Conservation (phyloP, 2,329 filamentous ascomycete genomes). For the Teratosphaeria viscida region DNA sequence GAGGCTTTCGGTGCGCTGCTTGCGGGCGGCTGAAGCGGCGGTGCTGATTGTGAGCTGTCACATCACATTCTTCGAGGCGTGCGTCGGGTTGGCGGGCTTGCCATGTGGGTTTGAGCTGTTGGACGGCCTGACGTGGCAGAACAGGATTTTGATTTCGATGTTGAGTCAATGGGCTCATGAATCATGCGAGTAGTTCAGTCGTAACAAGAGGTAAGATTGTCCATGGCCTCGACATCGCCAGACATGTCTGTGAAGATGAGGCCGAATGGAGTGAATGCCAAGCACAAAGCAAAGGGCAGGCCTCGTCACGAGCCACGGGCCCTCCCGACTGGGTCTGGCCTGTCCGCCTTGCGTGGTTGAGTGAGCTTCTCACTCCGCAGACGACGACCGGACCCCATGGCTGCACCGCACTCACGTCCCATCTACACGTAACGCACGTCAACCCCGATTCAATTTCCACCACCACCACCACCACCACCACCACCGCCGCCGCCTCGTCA, state of each 20-base stretch:
- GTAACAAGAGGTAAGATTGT: neutral
- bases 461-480: neutral
- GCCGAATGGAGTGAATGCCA: neutral
- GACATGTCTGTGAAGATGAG: neutral
- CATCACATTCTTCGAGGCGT: neutral
- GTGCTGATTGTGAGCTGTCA: neutral
- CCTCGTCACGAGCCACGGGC: neutral
- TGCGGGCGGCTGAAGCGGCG: neutral
- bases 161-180: neutral
- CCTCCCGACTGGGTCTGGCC: neutral
- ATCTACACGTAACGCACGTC: neutral
- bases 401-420: neutral
- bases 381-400: neutral
- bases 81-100: neutral
- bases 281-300: neutral
- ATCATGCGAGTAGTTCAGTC: neutral
- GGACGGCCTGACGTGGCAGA: neutral
- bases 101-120: neutral
- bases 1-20: neutral
- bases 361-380: neutral
- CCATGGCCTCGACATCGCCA: neutral
- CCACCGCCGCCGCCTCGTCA: neutral
- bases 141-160: neutral
- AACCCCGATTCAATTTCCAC: neutral
- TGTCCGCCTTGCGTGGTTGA: too few species aligned